Evolutionary conservation across 345 rosid genomes (phyloP).

Genomic region (Leavenworthia alabamica): DNA sequence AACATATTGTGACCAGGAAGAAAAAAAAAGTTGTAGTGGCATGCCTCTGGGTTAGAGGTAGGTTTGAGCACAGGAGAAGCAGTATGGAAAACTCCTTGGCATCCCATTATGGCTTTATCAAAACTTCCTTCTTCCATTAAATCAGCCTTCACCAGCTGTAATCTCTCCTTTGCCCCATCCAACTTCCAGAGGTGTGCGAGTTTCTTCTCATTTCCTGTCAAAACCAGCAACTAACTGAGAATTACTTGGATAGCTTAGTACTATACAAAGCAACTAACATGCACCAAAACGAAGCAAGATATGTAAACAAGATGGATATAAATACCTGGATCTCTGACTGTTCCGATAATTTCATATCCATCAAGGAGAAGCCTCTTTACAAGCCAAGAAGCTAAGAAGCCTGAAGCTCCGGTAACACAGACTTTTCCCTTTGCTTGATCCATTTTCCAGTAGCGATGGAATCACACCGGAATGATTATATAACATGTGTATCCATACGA

Average conservation of each 20-base stretch:
- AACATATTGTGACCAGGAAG: not conserved
- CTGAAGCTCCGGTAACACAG: conserved; percentile 89
- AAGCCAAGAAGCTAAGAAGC: conserved; percentile 88
- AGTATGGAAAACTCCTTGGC: conserved; percentile 88
- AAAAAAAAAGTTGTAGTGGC: not conserved
- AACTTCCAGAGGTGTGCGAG: conserved; percentile 64
- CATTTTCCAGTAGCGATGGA: conserved; percentile 16
- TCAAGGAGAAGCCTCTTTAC: conserved; percentile 67
- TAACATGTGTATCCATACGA: conserved; percentile 6
- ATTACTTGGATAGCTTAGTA: not conserved
- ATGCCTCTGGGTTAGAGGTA: conserved; percentile 76
- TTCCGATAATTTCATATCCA: conserved; percentile 81
- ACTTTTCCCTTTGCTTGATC: conserved; percentile 48
- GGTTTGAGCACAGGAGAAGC: conserved; percentile 85
- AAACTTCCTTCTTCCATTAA: conserved; percentile 76
- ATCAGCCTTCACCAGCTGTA: conserved; percentile 63
- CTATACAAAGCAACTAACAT: not conserved
- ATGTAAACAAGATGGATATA: not conserved
- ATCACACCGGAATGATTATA: not conserved
- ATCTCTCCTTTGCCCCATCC: conserved; percentile 85
- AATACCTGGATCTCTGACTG: conserved; percentile 76
- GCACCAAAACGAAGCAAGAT: not conserved
- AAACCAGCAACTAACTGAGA: not conserved
- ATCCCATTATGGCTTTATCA: conserved; percentile 62
- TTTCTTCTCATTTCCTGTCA: conserved; percentile 60